Conservation (phyloP, 1,284 basidiomycete species). For the Somion occarium region DNA sequence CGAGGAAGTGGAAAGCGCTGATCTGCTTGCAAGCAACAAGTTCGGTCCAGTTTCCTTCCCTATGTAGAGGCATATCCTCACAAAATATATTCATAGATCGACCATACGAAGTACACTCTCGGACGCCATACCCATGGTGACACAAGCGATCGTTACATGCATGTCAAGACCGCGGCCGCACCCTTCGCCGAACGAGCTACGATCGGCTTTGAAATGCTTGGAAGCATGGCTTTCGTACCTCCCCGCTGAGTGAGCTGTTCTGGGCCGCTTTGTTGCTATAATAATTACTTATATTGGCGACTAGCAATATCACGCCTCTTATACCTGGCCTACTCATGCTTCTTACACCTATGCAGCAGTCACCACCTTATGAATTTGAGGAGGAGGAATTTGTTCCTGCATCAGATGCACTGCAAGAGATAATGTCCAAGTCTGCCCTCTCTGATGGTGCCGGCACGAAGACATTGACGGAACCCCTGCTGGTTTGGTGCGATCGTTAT, state of each 20-base stretch:
- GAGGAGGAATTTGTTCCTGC: slow-evolving; percentile 56
- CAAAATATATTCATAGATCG: slow-evolving; percentile 33
- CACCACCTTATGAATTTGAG: slow-evolving; percentile 31
- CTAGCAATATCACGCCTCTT: slow-evolving; percentile 57
- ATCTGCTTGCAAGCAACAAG: slow-evolving; percentile 73
- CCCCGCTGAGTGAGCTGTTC: slow-evolving; percentile 54
- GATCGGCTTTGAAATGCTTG: slow-evolving; percentile 72
- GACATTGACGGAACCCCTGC: slow-evolving; percentile 75
- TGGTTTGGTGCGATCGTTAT: slow-evolving; percentile 64
- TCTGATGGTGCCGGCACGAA: slow-evolving; percentile 67
- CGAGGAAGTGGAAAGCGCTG: slow-evolving; percentile 74
- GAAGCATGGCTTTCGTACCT: slow-evolving; percentile 77
- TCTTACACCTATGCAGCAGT: slow-evolving; percentile 43
- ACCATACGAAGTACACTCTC: slow-evolving; percentile 60
- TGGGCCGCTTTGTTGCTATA: slow-evolving; percentile 2
- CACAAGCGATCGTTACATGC: slow-evolving; percentile 56
- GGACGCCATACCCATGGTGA: slow-evolving; percentile 65
- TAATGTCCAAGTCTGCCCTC: slow-evolving; percentile 70
- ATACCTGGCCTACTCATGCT: slow-evolving; percentile 58
- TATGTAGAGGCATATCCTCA: neutral
- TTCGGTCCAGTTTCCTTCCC: slow-evolving; percentile 33
- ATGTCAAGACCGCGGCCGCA: slow-evolving; percentile 32
- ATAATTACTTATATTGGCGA: slow-evolving; percentile 6
- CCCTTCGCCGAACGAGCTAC: slow-evolving; percentile 43
- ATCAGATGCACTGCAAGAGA: slow-evolving; percentile 72